Evolutionary conservation across 1,284 basidiomycete species (phyloP).

Genomic region (Puccinia hordei): DNA sequence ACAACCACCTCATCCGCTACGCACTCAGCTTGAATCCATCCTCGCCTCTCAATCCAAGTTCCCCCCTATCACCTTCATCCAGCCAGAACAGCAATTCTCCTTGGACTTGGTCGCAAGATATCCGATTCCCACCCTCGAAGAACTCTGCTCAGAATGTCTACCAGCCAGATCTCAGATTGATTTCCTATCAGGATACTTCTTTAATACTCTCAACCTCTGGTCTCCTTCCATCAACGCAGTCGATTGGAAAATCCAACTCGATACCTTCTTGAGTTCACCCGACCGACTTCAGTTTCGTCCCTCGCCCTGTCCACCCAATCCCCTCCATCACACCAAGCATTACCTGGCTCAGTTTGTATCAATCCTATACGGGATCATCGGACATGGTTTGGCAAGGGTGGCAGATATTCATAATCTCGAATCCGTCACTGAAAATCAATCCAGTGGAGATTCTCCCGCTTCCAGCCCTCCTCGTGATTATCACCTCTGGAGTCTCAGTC

Average conservation of each 20-base stretch:
- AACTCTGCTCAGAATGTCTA: constrained; percentile 28
- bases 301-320: not conserved
- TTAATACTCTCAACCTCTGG: constrained; percentile 26
- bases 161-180: not conserved
- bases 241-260: constrained; percentile 27
- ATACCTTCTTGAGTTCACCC: constrained; percentile 3
- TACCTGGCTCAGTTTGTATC: constrained; percentile 34
- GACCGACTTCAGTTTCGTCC: constrained; percentile 25
- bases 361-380: constrained; percentile 12
- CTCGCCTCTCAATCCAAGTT: constrained; percentile 15
- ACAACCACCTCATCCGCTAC: constrained; percentile 9
- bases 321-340: constrained; percentile 11
- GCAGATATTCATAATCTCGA: constrained; percentile 13
- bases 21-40: constrained; percentile 29
- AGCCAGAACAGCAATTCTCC: constrained; percentile 14
- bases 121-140: constrained; percentile 14
- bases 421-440: constrained; percentile 3
- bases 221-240: constrained; percentile 17
- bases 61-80: constrained; percentile 3
- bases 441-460: not conserved
- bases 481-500: not conserved
- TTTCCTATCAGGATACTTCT: constrained; percentile 10
- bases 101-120: constrained; percentile 20
- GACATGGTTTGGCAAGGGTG: constrained; percentile 25
- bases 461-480: constrained; percentile 14